Conservation (phyloP, 495 filamentous ascomycete genomes). For the Tuber melanosporum region DNA sequence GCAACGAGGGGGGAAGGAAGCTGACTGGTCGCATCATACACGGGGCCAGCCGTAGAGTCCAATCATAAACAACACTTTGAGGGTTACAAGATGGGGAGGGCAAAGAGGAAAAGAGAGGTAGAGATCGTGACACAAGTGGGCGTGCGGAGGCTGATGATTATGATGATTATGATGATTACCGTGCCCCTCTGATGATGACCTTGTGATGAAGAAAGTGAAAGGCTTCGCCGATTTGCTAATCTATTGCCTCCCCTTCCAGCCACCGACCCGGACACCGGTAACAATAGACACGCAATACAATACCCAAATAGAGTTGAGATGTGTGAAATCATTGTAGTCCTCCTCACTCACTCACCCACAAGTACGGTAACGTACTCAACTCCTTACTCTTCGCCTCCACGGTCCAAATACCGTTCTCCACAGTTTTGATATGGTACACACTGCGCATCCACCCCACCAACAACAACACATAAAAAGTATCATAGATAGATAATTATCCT, state of each 20-base stretch:
- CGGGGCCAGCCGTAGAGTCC: slow-evolving; percentile 16
- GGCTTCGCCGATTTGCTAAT: neutral
- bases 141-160: neutral
- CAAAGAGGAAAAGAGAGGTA: neutral
- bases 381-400: too few species aligned
- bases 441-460: too few species aligned
- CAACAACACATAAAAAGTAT: too few species aligned
- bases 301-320: neutral
- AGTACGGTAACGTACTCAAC: neutral
- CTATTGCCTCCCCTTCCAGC: neutral
- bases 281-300: neutral
- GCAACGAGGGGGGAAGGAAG: slow-evolving; percentile 23
- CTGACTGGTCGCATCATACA: slow-evolving; percentile 21
- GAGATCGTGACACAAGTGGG: neutral
- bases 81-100: neutral
- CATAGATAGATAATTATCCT: too few species aligned
- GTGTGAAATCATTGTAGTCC: neutral
- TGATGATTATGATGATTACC: neutral
- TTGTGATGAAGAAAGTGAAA: neutral
- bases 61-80: neutral
- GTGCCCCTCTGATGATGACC: neutral
- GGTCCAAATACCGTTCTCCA: too few species aligned
- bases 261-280: neutral
- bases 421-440: too few species aligned
- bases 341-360: neutral